Evolutionary conservation across 345 rosid species (phyloP), one percentile per base, ranked within the genome.

Genomic region (Hibiscus tridactylites): DNA sequence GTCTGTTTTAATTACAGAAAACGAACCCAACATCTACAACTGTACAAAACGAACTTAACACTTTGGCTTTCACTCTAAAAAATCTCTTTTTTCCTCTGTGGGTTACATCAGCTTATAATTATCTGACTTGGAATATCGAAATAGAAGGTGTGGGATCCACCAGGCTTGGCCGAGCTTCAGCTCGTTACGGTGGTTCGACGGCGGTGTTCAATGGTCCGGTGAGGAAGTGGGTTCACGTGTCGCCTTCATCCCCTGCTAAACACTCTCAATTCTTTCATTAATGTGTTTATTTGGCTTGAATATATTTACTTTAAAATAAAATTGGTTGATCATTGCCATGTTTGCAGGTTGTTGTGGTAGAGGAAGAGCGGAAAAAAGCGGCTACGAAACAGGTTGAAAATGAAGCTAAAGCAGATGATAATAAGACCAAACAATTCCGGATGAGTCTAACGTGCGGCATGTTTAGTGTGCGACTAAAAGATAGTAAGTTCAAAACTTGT

Each of bases 151-250:
- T 86, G 57, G 98, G 97, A 62, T 88, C 97, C 35, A 63, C 70
- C 52, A 82, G 97, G 73, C 73, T 91, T 66, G 91, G 96, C 77
- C 89, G 97, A 24, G 85, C 92, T 5, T 90, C 97, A 7, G 87
- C 97, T 52, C 81, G 96, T 68, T 90, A 87, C 82, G 91, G 93
- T 60, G 91, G 93, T 60, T 84, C 96, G 37, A 74, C 88, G 71
- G 88, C 89, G 24, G 92, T 90, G 61, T 89, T 95, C 75, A 91
- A 81, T 75, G 97, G 99, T 9, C 96, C 93, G 9, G 99, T 95
- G 17, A 85, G 97, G 81, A 90, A 84, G 84, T 95, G 99, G 97
- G 93, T 95, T 78, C 93, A 93, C 80, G 92, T 95, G 66, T 76
- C 88, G 3, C 77, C 83, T 3, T 76, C 85, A 33, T 47, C 84